Evolutionary conservation across 192 early-diverging fungal species (phyloP).

Genomic region (Coemansia sp.): DNA sequence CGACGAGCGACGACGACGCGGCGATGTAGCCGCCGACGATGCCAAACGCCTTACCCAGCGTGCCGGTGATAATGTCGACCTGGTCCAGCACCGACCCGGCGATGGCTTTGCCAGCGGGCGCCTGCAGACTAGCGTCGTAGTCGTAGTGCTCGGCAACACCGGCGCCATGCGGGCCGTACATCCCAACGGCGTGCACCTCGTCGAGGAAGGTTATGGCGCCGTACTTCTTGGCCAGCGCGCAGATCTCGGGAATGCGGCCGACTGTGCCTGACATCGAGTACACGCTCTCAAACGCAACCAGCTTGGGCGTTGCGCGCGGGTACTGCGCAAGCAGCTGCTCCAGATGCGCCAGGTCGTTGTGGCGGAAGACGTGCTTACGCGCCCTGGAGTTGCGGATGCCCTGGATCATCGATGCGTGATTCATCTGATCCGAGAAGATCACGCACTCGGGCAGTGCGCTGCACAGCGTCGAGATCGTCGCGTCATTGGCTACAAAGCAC

Average conservation of each 20-base stretch:
- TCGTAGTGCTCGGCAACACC: constrained; percentile 95
- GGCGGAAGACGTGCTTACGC: constrained; percentile 85
- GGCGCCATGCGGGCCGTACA: constrained; percentile 91
- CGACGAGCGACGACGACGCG: constrained; percentile 80
- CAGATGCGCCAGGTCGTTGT: constrained; percentile 89
- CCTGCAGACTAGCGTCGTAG: constrained; percentile 63
- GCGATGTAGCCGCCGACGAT: constrained; percentile 98
- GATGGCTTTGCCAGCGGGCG: constrained; percentile 44
- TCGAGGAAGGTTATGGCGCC: constrained; percentile 96
- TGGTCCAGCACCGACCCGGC: constrained; percentile 70
- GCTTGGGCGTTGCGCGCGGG: constrained; percentile 84
- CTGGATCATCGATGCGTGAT: constrained; percentile 99
- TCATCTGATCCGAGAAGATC: constrained; percentile 91
- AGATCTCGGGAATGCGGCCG: constrained; percentile 88
- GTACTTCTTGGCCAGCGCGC: constrained; percentile 87
- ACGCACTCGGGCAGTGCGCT: constrained; percentile 86
- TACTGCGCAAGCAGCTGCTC: constrained; percentile 79
- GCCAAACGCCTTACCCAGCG: constrained; percentile 95
- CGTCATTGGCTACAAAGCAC: constrained; percentile 98
- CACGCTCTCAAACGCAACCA: constrained; percentile 95
- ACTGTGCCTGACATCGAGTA: constrained; percentile 98
- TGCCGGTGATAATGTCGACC: constrained; percentile 95
- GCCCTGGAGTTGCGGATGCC: constrained; percentile 91
- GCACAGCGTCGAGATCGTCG: constrained; percentile 87
- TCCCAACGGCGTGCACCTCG: constrained; percentile 99